phyloP scores from a whole-genome alignment of 148 eudicot species.

The Rhododendron griersonianum region DNA sequence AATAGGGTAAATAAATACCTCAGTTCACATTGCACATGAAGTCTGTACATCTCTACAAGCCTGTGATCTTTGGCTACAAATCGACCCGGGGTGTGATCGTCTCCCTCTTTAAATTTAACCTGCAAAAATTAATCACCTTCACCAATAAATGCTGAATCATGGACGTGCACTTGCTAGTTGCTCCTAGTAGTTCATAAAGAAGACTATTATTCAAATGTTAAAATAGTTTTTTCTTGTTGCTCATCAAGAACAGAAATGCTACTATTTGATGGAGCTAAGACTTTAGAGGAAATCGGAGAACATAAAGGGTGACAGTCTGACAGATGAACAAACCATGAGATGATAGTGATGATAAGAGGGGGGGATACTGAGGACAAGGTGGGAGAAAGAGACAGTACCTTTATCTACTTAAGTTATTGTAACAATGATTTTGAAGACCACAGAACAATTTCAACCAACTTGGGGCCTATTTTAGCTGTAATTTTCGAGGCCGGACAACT shows the following conservation, averaged over 20 bases:
- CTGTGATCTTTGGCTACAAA: neutral
- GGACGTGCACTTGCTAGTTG: neutral
- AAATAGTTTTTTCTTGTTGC: neutral
- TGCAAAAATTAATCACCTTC: neutral
- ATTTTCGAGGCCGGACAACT: slow-evolving; percentile 65
- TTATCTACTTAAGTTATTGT: neutral
- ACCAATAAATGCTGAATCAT: neutral
- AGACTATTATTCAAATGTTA: neutral
- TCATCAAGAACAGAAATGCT: neutral
- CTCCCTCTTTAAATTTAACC: neutral
- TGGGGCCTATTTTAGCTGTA: slow-evolving; percentile 22
- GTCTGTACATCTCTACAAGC: slow-evolving; percentile 9
- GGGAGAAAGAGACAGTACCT: neutral
- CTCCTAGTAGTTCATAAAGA: neutral
- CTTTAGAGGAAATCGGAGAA: neutral
- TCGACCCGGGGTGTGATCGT: neutral
- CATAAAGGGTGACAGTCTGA: neutral
- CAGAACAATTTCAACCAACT: neutral
- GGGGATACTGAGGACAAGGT: neutral
- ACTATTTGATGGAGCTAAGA: neutral
- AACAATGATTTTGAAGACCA: slow-evolving; percentile 10
- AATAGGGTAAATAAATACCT: neutral
- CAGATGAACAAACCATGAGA: neutral
- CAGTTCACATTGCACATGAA: slow-evolving; percentile 9
- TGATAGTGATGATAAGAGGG: neutral